Evolutionary conservation across 768 basidiomycete species (phyloP), one percentile per base, ranked within the genome.

Genomic region (Dictyophora rubrovolvata): DNA sequence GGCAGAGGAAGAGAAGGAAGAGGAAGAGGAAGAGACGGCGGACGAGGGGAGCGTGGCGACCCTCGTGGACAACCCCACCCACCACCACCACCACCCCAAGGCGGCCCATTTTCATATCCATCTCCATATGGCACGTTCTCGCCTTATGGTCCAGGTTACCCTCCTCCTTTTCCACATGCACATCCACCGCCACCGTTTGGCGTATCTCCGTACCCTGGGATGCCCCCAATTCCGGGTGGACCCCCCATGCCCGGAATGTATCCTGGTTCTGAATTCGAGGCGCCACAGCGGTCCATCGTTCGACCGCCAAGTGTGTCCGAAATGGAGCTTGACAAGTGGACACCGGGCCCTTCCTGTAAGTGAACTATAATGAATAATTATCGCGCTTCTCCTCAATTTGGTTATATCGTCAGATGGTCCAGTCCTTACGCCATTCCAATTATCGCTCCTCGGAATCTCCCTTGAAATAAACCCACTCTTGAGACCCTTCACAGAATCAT

Each of bases 391-490:
- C 3, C 14, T 2, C 12, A 4, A 2, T 23, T 49, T 34, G 22
- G 8, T 48, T 17, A n/a, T 46, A 23, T 34, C n/a, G n/a, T 56
- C 68, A 84, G 83, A 89, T 66, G 83, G 85, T 0, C 86, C 88
- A 1, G 86, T 89, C 10, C 73, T 90, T 2, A 78, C 79, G 11
- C 81, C 87, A 0, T 79, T 85, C 63, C 67, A 84, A 18, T 68
- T 77, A 17, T 75, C 73, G 53, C 70, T 80, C 22, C 77, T 87
- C 10, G 64, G 71, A 0, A 81, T 80, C 1, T 61, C 63, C 6
- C 62, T 83, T 5, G 68, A 70, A 50, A 59, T 89, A 35, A 89
- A 89, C 65, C 86, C 87, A 0, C 74, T 88, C 22, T 72, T 89
- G 16, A 65, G 70, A 0, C 82, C 83, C 2, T 18, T 66, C 65